phyloP scores from a whole-genome alignment of 2,329 filamentous ascomycete species.

The Colletotrichum sp. region DNA sequence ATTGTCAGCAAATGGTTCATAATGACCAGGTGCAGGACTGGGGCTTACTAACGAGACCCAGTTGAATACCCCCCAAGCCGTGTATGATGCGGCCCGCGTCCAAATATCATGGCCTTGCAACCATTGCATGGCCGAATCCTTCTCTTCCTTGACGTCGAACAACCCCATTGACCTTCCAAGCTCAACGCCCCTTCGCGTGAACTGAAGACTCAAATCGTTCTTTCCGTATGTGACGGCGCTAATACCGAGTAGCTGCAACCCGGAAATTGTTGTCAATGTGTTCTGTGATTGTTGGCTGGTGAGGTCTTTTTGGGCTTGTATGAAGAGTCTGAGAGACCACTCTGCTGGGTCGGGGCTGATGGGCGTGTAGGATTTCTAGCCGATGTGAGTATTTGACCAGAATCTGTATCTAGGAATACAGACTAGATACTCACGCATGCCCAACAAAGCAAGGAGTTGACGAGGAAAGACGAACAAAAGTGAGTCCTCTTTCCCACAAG shows the following conservation, averaged over 20 bases:
- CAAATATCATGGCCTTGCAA: neutral
- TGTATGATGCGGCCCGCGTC: constrained; percentile 22
- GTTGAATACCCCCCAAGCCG: constrained; percentile 33
- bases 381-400: neutral
- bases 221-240: neutral
- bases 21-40: too few species aligned
- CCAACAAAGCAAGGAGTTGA: neutral
- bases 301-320: neutral
- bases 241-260: neutral
- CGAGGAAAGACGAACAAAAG: neutral
- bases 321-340: neutral
- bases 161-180: neutral
- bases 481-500: neutral
- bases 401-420: accelerated
- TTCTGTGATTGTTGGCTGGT: neutral
- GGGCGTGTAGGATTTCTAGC: neutral
- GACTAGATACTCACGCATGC: neutral
- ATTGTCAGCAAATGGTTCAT: neutral
- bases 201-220: neutral
- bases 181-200: neutral
- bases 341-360: neutral
- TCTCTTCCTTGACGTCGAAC: neutral
- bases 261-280: neutral
- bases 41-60: constrained; percentile 12
- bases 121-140: neutral